A percentile compares a stretch with the other conserved stretches of the same genome.
Conservation (phyloP, 257 asterid genomes). For the Nicotiana knightiana region DNA sequence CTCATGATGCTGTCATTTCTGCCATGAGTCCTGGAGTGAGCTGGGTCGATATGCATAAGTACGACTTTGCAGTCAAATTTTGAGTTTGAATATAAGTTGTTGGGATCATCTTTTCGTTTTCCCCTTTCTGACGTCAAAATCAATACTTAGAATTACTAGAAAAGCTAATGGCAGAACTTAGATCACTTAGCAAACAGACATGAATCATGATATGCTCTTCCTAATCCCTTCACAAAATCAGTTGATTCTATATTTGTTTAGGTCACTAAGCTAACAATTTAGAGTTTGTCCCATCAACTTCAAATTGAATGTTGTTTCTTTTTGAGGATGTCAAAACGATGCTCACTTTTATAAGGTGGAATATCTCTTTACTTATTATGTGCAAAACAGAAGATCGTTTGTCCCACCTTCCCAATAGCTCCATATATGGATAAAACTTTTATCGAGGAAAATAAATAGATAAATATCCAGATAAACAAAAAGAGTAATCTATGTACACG, state of each 20-base stretch:
- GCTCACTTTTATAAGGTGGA: not conserved
- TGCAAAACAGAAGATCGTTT: not conserved
- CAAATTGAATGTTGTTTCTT: not conserved
- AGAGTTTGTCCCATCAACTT: not conserved
- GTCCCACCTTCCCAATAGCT: not conserved
- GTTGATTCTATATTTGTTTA: not conserved
- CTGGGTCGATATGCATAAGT: conserved; percentile 98
- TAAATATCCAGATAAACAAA: not conserved
- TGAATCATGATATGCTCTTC: not conserved
- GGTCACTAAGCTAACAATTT: not conserved
- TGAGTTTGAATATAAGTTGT: conserved; percentile 4
- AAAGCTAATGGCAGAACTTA: not conserved
- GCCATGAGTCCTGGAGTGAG: conserved; percentile 79
- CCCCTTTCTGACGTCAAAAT: not conserved
- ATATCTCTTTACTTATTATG: not conserved
- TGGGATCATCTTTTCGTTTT: not conserved
- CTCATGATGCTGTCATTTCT: conserved; percentile 94
- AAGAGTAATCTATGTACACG: not conserved
- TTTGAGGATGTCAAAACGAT: not conserved
- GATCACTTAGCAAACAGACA: not conserved
- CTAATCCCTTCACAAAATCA: not conserved
- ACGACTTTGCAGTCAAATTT: conserved; percentile 27
- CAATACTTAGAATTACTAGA: not conserved
- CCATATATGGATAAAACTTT: not conserved
- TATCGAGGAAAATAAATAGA: not conserved